Base-by-base conservation (phyloP, 495 filamentous ascomycete genomes). In the Hyphodiscus hymeniophilus region DNA sequence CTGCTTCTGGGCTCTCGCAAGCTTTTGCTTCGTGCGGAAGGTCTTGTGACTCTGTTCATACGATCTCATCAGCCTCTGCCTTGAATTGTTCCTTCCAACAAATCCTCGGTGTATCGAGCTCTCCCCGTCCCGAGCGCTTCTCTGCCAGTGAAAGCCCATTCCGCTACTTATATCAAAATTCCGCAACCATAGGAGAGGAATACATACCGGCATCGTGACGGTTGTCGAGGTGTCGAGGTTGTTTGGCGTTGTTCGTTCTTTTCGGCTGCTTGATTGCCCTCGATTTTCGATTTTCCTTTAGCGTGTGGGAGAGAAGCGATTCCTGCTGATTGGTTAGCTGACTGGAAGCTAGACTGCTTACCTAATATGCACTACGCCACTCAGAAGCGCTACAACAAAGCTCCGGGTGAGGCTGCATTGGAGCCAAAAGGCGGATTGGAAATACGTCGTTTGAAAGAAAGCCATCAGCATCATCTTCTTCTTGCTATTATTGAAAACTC, bases 1-100 rank as follows among this genome's bases (percentile, higher is more conserved):
- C 78, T 95, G 89, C 77, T 94, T 95, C 80, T 95, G 89, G 66
- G 92, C 92, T 80, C 89, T 95, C 65, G 94, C 92, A 77, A 98
- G 92, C 92, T 98, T 98, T 72, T 92, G 85, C 91, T 98, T 98
- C 72, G 88, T 94, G 69, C 87, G 84, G 87, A 96, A 96, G 65
- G 89, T 87, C 82, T 96, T 96, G 78, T 98, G 88, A 80, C 83
- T 88, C 89, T 95, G 69, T 69, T 52, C 48, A 40, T 21, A 24
- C 46, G 51, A 34, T 17, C 48, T 64, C 56, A 62, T 66, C 52
- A 59, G 56, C 49, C 18, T 43, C 24, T 51, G 45, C n/a, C n/a
- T n/a, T n/a, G n/a, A n/a, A n/a, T n/a, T n/a, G n/a, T n/a, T 48
- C 30, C 28, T 33, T 39, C 38, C 33, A 43, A 18, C 13, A 50